phyloP scores from a whole-genome alignment of 202 grass and related monocot genomes.

The Miscanthus sacchariflorus region DNA sequence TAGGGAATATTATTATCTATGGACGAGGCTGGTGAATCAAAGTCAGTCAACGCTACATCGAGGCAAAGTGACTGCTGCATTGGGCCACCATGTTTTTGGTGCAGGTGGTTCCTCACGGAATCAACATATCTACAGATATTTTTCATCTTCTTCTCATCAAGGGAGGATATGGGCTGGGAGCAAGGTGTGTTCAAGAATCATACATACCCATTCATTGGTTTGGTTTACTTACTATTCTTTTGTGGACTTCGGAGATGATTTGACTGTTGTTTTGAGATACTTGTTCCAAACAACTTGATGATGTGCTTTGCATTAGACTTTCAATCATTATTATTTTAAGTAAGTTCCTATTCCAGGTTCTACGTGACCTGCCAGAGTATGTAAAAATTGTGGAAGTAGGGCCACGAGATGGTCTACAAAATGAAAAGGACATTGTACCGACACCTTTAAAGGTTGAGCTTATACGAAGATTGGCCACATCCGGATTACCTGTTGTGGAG shows the following conservation, averaged over 20 bases:
- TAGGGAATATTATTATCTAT: conserved; percentile 57
- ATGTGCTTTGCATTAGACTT: background rate
- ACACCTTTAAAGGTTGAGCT: conserved; percentile 85
- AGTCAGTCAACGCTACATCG: conserved; percentile 29
- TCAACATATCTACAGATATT: conserved; percentile 46
- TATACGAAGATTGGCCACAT: conserved; percentile 67
- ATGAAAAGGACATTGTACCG: conserved; percentile 73
- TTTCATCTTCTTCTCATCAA: conserved; percentile 53
- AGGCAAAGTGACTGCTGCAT: conserved; percentile 29
- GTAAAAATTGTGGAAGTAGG: conserved; percentile 98
- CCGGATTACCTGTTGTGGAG: conserved; percentile 83
- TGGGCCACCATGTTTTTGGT: conserved; percentile 8
- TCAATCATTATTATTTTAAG: background rate
- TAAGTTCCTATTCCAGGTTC: conserved; percentile 50
- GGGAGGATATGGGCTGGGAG: conserved; percentile 31
- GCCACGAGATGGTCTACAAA: conserved; percentile 92
- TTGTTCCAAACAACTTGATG: background rate
- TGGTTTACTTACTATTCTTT: background rate
- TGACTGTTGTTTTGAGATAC: background rate
- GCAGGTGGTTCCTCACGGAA: conserved; percentile 33
- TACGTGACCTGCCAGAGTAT: conserved; percentile 55
- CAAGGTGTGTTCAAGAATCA: conserved; percentile 53
- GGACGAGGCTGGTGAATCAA: conserved; percentile 40
- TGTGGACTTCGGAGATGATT: background rate
- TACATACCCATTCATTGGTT: background rate